Conservation (phyloP, 176 grass and related monocot species). For the Canna indica region DNA sequence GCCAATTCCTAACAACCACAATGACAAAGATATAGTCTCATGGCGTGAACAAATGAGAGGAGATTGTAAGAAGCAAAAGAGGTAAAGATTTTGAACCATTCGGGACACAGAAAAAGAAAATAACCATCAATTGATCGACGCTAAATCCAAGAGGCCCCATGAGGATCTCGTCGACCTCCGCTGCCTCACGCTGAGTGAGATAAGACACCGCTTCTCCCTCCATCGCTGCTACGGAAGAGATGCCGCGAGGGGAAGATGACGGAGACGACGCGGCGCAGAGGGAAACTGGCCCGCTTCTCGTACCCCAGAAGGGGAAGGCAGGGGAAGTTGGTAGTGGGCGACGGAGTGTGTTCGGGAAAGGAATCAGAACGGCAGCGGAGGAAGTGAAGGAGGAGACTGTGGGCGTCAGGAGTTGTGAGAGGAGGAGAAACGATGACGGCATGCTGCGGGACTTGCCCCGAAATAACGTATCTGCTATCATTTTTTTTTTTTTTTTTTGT, state of each 20-base stretch:
- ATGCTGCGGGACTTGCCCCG: constrained; percentile 16
- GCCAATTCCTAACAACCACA: constrained; percentile 56
- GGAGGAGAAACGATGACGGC: constrained; percentile 5
- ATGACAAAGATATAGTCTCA: background rate
- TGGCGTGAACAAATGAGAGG: background rate
- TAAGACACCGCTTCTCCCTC: constrained; percentile 37
- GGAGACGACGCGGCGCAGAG: background rate
- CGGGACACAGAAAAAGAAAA: too few species aligned
- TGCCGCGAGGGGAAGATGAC: constrained; percentile 2
- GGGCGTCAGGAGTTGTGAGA: constrained; percentile 26
- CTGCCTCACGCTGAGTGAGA: constrained; percentile 54
- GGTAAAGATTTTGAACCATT: background rate
- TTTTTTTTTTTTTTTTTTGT: too few species aligned
- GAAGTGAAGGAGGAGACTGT: constrained; percentile 2
- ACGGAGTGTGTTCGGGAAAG: constrained; percentile 3
- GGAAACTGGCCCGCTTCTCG: background rate
- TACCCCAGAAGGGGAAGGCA: background rate
- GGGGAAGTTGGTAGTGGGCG: background rate
- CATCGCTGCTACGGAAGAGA: constrained; percentile 20
- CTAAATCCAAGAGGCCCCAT: constrained; percentile 81
- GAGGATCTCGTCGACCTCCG: constrained; percentile 79
- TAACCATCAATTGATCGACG: constrained; percentile 86
- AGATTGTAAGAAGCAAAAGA: background rate
- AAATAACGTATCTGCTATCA: constrained; percentile 28
- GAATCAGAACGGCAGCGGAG: background rate